Conservation (phyloP, 1,284 basidiomycete species). For the Pisolithus thermaeus region DNA sequence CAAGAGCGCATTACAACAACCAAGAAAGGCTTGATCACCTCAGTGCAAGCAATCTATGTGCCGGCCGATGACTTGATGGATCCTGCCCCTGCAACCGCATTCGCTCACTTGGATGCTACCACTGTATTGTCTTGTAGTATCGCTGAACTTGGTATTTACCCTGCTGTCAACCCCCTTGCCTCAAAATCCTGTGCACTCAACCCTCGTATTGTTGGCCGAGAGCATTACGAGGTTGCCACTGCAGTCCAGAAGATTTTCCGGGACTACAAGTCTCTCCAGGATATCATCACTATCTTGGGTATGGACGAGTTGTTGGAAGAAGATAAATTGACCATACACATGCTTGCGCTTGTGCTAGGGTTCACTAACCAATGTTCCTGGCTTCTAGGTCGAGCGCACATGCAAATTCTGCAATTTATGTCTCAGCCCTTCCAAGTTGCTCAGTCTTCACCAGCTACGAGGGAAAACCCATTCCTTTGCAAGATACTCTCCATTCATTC, state of each 20-base stretch:
- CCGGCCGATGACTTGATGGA: no score
- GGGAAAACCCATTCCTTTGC: no score
- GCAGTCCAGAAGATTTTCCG: constrained; percentile 98
- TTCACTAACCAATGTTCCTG: constrained; percentile 7
- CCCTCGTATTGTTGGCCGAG: constrained; percentile 89
- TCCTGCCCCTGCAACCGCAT: no score
- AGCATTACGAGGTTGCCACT: constrained; percentile 95
- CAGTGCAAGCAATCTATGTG: no score
- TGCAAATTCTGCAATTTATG: constrained; percentile 96
- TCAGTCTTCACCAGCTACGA: no score
- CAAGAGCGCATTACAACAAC: no score
- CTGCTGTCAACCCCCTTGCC: constrained; percentile 98
- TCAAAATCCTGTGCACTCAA: constrained; percentile 99
- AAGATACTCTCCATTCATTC: no score
- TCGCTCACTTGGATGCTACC: constrained; percentile 99
- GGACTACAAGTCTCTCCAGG: constrained; percentile 99
- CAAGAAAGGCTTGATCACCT: no score
- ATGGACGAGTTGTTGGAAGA: constrained; percentile 99
- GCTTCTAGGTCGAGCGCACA: constrained; percentile 70
- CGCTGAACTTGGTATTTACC: constrained; percentile 99
- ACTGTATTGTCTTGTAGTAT: constrained; percentile 98
- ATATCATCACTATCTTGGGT: constrained; percentile 94
- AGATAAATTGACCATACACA: constrained; percentile 92
- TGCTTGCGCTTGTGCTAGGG: not conserved
- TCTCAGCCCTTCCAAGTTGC: constrained; percentile 99